phyloP scores from a whole-genome alignment of 176 grass and related monocot species.

The Coix lacrymajobi region DNA sequence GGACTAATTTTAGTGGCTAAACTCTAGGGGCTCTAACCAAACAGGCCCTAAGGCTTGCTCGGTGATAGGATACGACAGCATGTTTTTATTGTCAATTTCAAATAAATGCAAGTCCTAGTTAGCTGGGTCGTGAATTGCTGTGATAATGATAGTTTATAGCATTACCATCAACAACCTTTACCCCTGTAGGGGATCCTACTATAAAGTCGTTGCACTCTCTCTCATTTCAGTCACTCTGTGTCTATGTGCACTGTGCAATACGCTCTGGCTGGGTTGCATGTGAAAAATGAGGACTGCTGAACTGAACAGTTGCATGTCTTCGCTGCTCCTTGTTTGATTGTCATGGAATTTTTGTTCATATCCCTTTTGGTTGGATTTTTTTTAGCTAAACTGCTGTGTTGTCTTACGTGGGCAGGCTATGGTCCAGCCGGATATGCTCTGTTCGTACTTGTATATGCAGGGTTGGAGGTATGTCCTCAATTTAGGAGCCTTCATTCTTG shows the following conservation, averaged over 20 bases:
- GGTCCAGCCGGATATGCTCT: slow-evolving; percentile 93
- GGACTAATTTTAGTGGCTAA: too few relatives aligned
- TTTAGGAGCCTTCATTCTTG: background rate
- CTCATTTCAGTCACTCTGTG: background rate
- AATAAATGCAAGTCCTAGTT: background rate
- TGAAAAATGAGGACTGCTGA: background rate
- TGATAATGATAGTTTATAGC: background rate
- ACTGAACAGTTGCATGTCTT: background rate
- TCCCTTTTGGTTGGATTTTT: background rate
- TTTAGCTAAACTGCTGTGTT: background rate
- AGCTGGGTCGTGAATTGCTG: background rate
- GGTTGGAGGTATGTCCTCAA: slow-evolving; percentile 69
- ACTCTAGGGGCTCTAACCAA: too few relatives aligned
- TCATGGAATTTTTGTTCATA: background rate
- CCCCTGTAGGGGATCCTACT: background rate
- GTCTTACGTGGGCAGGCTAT: slow-evolving; percentile 61
- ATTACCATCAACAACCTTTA: background rate
- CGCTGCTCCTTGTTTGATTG: slow-evolving; percentile 13
- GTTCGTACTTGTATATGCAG: slow-evolving; percentile 85
- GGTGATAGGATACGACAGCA: background rate
- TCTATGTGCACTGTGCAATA: background rate
- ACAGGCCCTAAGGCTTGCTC: background rate
- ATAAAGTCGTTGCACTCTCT: background rate
- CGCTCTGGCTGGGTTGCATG: background rate
- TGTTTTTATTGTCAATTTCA: background rate